phyloP scores from a whole-genome alignment of 129 eudicot genomes.

The Lonicera japonica region DNA sequence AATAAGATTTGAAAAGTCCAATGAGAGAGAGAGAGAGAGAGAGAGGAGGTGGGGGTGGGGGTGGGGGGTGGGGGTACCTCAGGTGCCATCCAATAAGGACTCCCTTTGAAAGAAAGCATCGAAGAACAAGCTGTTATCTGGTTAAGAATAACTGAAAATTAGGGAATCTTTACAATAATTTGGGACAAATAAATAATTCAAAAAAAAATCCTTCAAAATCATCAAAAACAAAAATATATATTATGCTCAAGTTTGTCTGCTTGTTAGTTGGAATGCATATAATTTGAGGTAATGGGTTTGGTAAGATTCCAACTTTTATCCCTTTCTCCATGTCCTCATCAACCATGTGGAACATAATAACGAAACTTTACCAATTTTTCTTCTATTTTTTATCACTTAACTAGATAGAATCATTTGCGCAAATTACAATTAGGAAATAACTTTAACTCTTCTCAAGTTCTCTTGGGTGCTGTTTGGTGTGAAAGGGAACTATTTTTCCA shows the following conservation, averaged over 20 bases:
- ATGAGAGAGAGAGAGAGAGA: constrained; percentile 3
- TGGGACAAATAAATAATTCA: background rate
- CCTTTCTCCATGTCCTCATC: background rate
- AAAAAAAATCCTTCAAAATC: background rate
- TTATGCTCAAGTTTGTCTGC: background rate
- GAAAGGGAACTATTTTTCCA: no score
- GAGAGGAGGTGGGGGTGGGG: no score
- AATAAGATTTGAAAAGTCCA: background rate
- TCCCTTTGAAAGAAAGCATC: constrained; percentile 93
- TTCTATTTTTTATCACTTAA: background rate
- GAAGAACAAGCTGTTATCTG: constrained; percentile 71
- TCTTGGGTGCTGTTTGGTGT: no score
- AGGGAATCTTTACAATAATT: background rate
- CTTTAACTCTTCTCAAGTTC: background rate
- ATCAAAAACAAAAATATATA: background rate
- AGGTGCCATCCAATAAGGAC: constrained; percentile 99
- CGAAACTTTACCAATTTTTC: background rate
- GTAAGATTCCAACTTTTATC: background rate
- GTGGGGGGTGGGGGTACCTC: constrained; percentile 79
- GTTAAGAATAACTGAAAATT: constrained; percentile 9
- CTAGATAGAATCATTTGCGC: background rate
- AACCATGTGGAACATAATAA: background rate
- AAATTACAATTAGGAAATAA: background rate
- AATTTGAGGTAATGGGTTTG: background rate
- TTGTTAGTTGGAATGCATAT: background rate